Base-by-base conservation (phyloP, 2,329 filamentous ascomycete genomes). In the Calonectria fujianensis region DNA sequence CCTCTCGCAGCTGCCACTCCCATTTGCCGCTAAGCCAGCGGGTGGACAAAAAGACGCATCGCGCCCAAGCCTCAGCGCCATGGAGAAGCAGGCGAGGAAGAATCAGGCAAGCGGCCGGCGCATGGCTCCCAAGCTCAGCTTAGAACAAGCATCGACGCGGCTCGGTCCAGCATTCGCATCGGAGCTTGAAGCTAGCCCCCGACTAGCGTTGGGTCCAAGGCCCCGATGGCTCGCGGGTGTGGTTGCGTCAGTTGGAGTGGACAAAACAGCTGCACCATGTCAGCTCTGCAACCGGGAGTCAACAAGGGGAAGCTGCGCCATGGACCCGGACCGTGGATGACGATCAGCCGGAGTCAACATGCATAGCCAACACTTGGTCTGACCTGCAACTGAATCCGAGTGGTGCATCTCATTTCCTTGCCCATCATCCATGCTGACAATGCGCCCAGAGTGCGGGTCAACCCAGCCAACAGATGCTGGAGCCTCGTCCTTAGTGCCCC, bases 261-360 rank as follows among this genome's bases (percentile, higher is more conserved):
- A 54, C 24, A 31, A 69, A 63, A 48, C 39, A 66, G 48, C 50
- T 63, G 67, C 74, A 59, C 68, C 68, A 67, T 74, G 52, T 61
- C 69, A 63, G 54, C 74, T 54, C 27, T 69, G 73, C 70, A 45
- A 72, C 70, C 76, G 70, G 51, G 52, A 71, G 41, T 29, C 27
- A 39, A 68, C 35, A 61, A 52, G 63, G 68, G 66, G 71, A 66
- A 45, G 50, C 51, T 69, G 71, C 74, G 73, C 79, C 79, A 81
- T 48, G 71, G 41, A 76, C 77, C 79, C 74, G 79, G 79, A 78
- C 67, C 59, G 67, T 81, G 78, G 79, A 68, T 75, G 77, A 75
- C 74, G 71, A 45, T 57, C 68, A 74, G 72, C 71, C 69, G 75
- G 69, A 45, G 41, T 37, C 51, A 72, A 24, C 37, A 51, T 73